phyloP scores from a whole-genome alignment of 352 stramenopile species.

The Globisporangium nagaii region DNA sequence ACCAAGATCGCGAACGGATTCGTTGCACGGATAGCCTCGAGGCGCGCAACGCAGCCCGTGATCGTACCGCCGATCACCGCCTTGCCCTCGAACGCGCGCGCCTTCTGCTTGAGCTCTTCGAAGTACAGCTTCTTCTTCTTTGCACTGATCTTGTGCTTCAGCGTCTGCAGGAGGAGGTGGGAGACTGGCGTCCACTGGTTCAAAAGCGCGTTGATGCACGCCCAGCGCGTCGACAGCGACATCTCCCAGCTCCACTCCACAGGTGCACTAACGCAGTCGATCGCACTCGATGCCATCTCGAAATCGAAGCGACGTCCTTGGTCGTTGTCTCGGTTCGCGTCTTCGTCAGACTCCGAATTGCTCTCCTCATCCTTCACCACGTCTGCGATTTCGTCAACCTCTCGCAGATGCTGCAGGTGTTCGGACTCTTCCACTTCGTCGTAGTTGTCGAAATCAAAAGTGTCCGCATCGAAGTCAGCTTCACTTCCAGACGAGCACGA shows the following conservation, averaged over 20 bases:
- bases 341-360: background rate
- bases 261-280: slow-evolving; percentile 5
- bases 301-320: slow-evolving; percentile 14
- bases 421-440: slow-evolving; percentile 79
- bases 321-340: slow-evolving; percentile 3
- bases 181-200: slow-evolving; percentile 16
- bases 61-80: slow-evolving; percentile 85
- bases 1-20: slow-evolving; percentile 85
- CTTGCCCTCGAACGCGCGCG: slow-evolving; percentile 78
- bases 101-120: slow-evolving; percentile 62
- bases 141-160: slow-evolving; percentile 10
- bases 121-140: slow-evolving; percentile 45
- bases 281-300: background rate
- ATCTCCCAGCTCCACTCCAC: slow-evolving; percentile 73
- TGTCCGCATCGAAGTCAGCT: slow-evolving; percentile 36
- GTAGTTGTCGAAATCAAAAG: slow-evolving; percentile 27
- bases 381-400: slow-evolving; percentile 68
- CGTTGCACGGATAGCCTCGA: slow-evolving; percentile 78
- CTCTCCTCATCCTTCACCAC: slow-evolving; percentile 25
- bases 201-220: slow-evolving; percentile 25
- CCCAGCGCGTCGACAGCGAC: slow-evolving; percentile 53
- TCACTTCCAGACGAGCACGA: slow-evolving; percentile 26
- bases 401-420: slow-evolving; percentile 76
- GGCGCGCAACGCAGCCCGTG: slow-evolving; percentile 74
- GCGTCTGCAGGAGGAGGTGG: background rate